Evolutionary conservation across 345 rosid species (phyloP), one percentile per base, ranked within the genome.

Genomic region (Iberis pinnata): DNA sequence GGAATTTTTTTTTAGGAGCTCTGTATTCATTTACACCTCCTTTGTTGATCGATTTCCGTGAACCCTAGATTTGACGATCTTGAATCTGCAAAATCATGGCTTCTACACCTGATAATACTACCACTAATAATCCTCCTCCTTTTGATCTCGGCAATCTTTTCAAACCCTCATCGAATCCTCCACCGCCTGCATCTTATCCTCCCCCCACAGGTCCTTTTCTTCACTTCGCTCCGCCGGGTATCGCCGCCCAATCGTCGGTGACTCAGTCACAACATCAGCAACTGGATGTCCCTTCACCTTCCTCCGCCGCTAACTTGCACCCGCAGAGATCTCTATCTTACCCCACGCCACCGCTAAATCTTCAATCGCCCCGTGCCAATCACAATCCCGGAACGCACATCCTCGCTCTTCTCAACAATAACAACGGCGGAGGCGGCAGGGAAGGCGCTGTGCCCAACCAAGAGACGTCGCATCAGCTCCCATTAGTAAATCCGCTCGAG

Each of bases 371-470:
- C n/a, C 58, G 73, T 39, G 14, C 19, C 48, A 56, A 62, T 58
- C 63, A 43, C 70, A 78, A 73, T 58, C 72, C 80, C 12, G 95
- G 97, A 4, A 76, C 80, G 56, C 87, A 74, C 12, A 75, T 83
- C 60, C 80, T 83, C 56, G 89, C 95, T 47, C 81, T 86, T 7
- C 79, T 86, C 49, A 71, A 75, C 42, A 49, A 52, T 56, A 61
- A 43, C 52, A 44, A 50, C 49, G 47, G 19, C 40, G 70, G 59
- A 38, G 50, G 45, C 40, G 49, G 12, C 48, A 19, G 26, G 14
- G 24, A 35, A 37, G 52, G 22, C 42, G 43, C 59, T 16, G 20
- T 58, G 14, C 13, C 25, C 15, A 72, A 49, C 45, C 79, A 64
- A 17, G 75, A 78, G 7, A 59, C 58, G 42, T 44, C 71, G 37